Percentiles rank a stretch among this genome's conserved stretches.
Evolutionary conservation across 2,329 filamentous ascomycete species (phyloP).

Genomic region (Microascus cirrosus): DNA sequence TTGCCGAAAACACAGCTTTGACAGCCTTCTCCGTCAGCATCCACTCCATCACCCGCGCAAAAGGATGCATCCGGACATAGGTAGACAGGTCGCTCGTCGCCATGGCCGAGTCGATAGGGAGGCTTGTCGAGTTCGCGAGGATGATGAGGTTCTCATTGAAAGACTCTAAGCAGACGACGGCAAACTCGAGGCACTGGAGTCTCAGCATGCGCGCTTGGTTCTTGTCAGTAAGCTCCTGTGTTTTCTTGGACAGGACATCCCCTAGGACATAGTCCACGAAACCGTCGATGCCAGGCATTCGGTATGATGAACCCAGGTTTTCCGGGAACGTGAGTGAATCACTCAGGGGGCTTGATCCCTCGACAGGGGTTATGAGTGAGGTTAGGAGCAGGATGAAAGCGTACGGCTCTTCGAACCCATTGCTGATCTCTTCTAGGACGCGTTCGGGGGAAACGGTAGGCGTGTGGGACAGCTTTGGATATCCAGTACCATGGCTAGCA

Average conservation of each 20-base stretch:
- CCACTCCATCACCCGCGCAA: conserved; percentile 94
- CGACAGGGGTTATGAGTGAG: conserved; percentile 56
- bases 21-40: conserved; percentile 90
- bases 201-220: conserved; percentile 63
- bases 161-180: conserved; percentile 63
- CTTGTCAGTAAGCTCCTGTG: conserved; percentile 53
- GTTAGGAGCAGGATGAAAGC: conserved; percentile 72
- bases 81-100: conserved; percentile 61
- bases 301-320: conserved; percentile 63
- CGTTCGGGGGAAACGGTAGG: conserved; percentile 40
- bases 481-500: conserved; percentile 10
- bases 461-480: conserved; percentile 16
- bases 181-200: conserved; percentile 75
- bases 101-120: conserved; percentile 66
- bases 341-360: conserved; percentile 49
- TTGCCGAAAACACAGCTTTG: conserved; percentile 62
- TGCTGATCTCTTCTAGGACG: conserved; percentile 63
- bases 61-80: conserved; percentile 85
- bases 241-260: conserved; percentile 59
- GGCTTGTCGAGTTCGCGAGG: conserved; percentile 66
- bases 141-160: conserved; percentile 94
- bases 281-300: conserved; percentile 73
- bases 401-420: conserved; percentile 74
- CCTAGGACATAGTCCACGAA: conserved; percentile 89
- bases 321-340: conserved; percentile 82